Percentiles rank a stretch among this genome's conserved stretches.
phyloP scores from a whole-genome alignment of 2,329 filamentous ascomycete species.

The Stachybotrys chlorohalonatus region DNA sequence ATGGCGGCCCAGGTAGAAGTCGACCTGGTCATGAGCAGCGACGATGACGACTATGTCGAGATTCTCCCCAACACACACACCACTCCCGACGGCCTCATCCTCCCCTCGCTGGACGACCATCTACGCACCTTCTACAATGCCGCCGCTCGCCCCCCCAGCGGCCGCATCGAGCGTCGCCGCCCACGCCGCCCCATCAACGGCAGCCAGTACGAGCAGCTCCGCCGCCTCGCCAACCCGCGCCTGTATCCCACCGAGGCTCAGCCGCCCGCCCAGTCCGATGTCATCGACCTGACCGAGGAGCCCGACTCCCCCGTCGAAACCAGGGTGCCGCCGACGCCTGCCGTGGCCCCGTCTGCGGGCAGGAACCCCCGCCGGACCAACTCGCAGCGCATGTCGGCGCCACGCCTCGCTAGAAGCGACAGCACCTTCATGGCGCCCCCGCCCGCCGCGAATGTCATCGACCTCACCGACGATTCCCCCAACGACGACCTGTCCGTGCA shows the following conservation, averaged over 20 bases:
- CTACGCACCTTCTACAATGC: not conserved
- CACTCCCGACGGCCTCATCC: constrained; percentile 6
- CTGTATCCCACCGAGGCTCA: not conserved
- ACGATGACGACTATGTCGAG: constrained; percentile 9
- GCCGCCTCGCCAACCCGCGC: not conserved
- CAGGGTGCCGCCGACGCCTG: constrained; percentile 17
- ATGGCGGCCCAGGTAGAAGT: not conserved
- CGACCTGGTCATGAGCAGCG: not conserved
- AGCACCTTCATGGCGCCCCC: constrained; percentile 27
- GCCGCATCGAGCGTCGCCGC: not conserved
- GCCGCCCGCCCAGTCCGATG: constrained; percentile 10
- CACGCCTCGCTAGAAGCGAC: constrained; percentile 34
- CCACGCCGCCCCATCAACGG: not conserved
- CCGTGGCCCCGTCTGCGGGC: constrained; percentile 4
- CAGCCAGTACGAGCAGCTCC: constrained; percentile 1
- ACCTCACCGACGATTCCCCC: constrained; percentile 40
- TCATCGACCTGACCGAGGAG: constrained; percentile 43
- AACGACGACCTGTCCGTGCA: constrained; percentile 17
- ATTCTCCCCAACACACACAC: constrained; percentile 2
- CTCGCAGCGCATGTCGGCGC: constrained; percentile 30
- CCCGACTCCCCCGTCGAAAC: constrained; percentile 35
- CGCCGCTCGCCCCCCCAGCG: constrained; percentile 3
- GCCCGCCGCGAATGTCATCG: constrained; percentile 30
- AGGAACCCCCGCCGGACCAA: constrained; percentile 32
- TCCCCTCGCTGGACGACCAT: constrained; percentile 3